Percentiles rank a stretch among this genome's conserved stretches.
Evolutionary conservation across 2,329 filamentous ascomycete species (phyloP).

Genomic region (Arthrobotrys musiformis): DNA sequence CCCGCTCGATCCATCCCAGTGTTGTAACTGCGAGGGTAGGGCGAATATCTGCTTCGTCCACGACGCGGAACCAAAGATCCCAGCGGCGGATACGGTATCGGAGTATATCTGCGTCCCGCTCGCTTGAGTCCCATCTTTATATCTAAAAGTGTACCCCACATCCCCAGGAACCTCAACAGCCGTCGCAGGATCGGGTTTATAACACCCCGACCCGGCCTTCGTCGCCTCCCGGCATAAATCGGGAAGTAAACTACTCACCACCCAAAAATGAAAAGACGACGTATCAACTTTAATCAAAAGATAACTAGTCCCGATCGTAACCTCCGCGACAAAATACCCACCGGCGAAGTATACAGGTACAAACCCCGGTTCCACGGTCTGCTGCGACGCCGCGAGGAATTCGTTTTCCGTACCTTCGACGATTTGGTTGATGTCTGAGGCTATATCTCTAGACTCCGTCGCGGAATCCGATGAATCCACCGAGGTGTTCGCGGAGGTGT

Average conservation of each 20-base stretch:
- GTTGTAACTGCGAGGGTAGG: slow-evolving; percentile 12
- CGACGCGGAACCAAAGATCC: slow-evolving; percentile 27
- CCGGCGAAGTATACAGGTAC: slow-evolving; percentile 30
- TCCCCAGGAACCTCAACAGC: neutral
- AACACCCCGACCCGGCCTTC: slow-evolving; percentile 26
- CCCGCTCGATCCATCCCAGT: slow-evolving; percentile 16
- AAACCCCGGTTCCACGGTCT: slow-evolving; percentile 16
- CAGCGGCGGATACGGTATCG: slow-evolving; percentile 11
- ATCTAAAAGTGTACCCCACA: slow-evolving; percentile 26
- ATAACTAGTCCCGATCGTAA: slow-evolving; percentile 31
- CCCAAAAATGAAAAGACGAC: slow-evolving; percentile 50
- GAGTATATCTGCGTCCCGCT: slow-evolving; percentile 20
- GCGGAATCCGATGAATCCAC: neutral
- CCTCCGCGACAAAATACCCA: slow-evolving; percentile 30
- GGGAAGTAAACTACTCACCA: slow-evolving; percentile 6
- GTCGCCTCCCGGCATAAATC: slow-evolving; percentile 13
- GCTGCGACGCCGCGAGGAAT: slow-evolving; percentile 14
- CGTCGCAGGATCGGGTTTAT: neutral
- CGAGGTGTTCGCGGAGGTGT: neutral
- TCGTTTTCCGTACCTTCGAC: slow-evolving; percentile 25
- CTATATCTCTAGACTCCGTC: neutral
- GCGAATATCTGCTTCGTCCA: slow-evolving; percentile 31
- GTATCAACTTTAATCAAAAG: slow-evolving; percentile 37
- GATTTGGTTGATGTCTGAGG: neutral
- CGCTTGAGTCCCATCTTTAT: slow-evolving; percentile 22